Percentiles rank a stretch among this genome's conserved stretches.
phyloP scores from a whole-genome alignment of 139 green algal genomes.

The Picochlorum sp. region DNA sequence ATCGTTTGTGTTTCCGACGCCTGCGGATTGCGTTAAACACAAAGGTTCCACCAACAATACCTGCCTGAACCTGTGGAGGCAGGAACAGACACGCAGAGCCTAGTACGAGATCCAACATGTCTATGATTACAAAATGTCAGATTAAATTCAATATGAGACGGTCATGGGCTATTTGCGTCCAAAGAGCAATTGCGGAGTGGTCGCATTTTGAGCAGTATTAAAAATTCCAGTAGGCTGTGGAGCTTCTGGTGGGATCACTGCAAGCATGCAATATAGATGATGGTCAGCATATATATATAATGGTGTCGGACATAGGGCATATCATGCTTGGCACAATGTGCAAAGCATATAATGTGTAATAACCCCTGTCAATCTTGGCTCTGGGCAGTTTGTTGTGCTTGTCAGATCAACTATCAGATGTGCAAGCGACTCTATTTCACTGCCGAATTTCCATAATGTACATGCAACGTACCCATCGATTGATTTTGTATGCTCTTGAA shows the following conservation, averaged over 20 bases:
- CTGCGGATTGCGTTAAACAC: not conserved
- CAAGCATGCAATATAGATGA: no score
- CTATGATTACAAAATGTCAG: no score
- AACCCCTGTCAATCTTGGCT: slow-evolving; percentile 2
- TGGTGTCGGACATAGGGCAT: no score
- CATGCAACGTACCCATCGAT: not conserved
- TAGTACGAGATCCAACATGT: slow-evolving; percentile 26
- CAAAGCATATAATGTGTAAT: not conserved
- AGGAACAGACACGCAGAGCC: slow-evolving; percentile 24
- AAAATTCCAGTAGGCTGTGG: no score
- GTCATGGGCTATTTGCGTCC: no score
- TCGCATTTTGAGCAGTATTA: no score
- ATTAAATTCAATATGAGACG: no score
- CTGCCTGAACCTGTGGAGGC: slow-evolving; percentile 13
- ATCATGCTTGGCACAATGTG: not conserved
- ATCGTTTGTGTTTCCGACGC: not conserved
- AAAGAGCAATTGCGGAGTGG: no score
- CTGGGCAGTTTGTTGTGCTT: slow-evolving; percentile 2
- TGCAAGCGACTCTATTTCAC: slow-evolving; percentile 13
- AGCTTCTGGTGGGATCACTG: no score
- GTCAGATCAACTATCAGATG: not conserved
- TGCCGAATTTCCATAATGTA: not conserved
- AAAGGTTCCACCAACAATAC: not conserved
- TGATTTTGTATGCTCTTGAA: not conserved
- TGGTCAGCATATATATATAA: no score